Base-by-base conservation (phyloP, 495 filamentous ascomycete species). In the Hypoxylon perforatum region DNA sequence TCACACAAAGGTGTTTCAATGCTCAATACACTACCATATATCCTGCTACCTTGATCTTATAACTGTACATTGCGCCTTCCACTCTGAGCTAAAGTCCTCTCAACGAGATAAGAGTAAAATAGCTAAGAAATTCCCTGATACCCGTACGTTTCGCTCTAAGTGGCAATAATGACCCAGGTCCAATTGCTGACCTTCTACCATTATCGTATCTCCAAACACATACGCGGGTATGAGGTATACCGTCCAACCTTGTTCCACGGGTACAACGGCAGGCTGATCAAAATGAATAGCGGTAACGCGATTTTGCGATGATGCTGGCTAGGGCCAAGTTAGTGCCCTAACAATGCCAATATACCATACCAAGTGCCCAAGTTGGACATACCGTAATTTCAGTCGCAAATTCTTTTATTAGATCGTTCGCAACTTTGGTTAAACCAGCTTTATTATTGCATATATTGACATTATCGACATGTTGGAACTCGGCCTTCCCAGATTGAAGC, bases 271-370 rank as follows among this genome's bases (percentile, higher is more conserved):
- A 9, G 46, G 35, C 19, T 60, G 35, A 15, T 51, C 22, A 15
- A 60, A 60, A 21, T 35, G 57, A n/a, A 60, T 60, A 21, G 57
- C 57, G 15, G 57, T 51, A 14, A 60, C 23, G 10, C 57, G 57
- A 36, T 44, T 52, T 11, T 50, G 4, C 0, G 57, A 60, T 22
- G 46, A 23, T 0, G 46, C 3, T 4, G 36, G 17, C 57, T 60
- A 15, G 2, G 52, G 15, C 48, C 21, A 44, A 5, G 21, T 51
- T 33, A 51, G 47, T 17, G 10, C 19, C 21, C n/a, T 38, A 23
- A 11, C 9, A 36, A 45, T 45, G 14, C 11, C 23, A 61, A 0
- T 30, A 1, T 19, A 41, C 1, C 14, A n/a, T n/a, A n/a, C 18
- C 8, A 52, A 3, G 23, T 18, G n/a, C n/a, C n/a, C n/a, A n/a